phyloP scores from a whole-genome alignment of 768 basidiomycete species.

The Naematelia encephala region DNA sequence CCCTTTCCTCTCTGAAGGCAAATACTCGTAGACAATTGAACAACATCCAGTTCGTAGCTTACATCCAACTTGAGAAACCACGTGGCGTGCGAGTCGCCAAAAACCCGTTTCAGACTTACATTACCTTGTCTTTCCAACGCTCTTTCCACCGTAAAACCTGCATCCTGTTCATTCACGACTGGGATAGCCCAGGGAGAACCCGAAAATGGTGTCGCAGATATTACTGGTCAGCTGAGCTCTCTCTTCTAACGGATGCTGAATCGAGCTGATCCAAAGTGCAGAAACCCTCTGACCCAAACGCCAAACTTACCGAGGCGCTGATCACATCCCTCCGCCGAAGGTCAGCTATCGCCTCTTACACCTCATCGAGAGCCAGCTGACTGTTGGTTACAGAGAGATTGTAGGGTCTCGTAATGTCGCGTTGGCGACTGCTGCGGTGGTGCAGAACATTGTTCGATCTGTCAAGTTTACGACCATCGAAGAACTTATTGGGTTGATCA shows the following conservation, averaged over 20 bases:
- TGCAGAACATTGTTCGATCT: constrained; percentile 83
- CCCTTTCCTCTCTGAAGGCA: not conserved
- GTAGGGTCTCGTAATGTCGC: constrained; percentile 87
- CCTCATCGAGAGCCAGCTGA: not conserved
- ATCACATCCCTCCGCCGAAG: constrained; percentile 32
- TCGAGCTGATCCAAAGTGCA: too few species aligned
- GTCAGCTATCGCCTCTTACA: constrained; percentile 9
- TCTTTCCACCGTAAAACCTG: too few species aligned
- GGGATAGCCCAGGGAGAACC: too few species aligned
- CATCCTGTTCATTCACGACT: too few species aligned
- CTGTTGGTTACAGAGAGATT: constrained; percentile 50
- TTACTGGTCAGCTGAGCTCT: constrained; percentile 3
- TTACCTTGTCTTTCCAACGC: not conserved
- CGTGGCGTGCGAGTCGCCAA: not conserved
- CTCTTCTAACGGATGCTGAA: too few species aligned
- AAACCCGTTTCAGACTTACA: not conserved
- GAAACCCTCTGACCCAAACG: constrained; percentile 31
- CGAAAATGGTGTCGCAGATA: constrained; percentile 1
- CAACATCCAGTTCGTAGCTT: not conserved
- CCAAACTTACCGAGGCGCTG: constrained; percentile 31
- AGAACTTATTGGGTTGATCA: constrained; percentile 74
- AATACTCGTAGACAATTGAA: not conserved
- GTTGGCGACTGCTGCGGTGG: constrained; percentile 78
- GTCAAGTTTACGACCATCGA: constrained; percentile 83
- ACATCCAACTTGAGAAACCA: not conserved